phyloP scores from a whole-genome alignment of 169 alveolate genomes.

The Fabrea salina region DNA sequence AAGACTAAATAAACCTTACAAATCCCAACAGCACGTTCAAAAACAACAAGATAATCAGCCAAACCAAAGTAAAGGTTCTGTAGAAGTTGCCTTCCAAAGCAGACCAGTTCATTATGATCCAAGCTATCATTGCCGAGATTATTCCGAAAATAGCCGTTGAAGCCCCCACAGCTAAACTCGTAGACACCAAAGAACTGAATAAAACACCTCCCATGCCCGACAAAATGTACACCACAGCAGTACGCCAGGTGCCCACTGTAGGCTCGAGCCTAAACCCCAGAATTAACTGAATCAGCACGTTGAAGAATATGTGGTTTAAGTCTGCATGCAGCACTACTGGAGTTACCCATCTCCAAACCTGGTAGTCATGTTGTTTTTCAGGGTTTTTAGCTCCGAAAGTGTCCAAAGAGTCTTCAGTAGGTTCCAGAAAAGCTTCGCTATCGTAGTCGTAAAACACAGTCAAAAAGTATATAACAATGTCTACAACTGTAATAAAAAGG shows the following conservation, averaged over 20 bases:
- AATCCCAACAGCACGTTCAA: not conserved
- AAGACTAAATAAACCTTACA: slow-evolving; percentile 3
- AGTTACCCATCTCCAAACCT: slow-evolving; percentile 52
- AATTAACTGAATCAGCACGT: slow-evolving; percentile 37
- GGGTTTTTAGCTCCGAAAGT: slow-evolving; percentile 43
- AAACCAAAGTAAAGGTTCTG: slow-evolving; percentile 25
- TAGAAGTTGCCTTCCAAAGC: slow-evolving; percentile 15
- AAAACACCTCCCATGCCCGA: slow-evolving; percentile 43
- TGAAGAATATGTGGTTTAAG: slow-evolving; percentile 37
- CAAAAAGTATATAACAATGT: slow-evolving; percentile 1
- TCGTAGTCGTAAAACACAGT: slow-evolving; percentile 14
- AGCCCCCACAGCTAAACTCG: slow-evolving; percentile 49
- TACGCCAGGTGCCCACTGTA: slow-evolving; percentile 36
- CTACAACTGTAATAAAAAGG: slow-evolving; percentile 3
- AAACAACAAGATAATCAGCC: slow-evolving; percentile 34
- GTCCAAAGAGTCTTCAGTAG: slow-evolving; percentile 28
- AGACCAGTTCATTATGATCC: slow-evolving; percentile 47
- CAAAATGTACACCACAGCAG: slow-evolving; percentile 32
- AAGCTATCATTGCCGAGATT: slow-evolving; percentile 35
- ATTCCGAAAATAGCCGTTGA: slow-evolving; percentile 51
- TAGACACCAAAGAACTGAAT: slow-evolving; percentile 1
- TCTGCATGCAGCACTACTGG: slow-evolving; percentile 40
- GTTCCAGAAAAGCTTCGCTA: slow-evolving; percentile 34
- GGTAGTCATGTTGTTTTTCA: not conserved
- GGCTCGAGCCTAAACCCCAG: slow-evolving; percentile 45